Evolutionary conservation across 805 yeast genomes (phyloP).

Genomic region (Groenewaldozyma tartarivorans): DNA sequence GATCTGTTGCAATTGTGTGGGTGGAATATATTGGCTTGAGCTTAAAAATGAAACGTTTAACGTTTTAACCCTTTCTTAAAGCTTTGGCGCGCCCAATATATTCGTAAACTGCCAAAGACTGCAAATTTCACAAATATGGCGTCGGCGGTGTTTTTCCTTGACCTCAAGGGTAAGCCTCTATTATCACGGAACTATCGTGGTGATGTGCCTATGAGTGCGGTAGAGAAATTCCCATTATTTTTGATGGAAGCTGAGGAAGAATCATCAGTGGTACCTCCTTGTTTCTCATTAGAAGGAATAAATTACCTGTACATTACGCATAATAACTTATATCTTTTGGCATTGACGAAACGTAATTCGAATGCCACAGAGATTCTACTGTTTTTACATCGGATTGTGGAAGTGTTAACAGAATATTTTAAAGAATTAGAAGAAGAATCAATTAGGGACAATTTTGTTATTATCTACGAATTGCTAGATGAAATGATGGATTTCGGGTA

Average conservation of each 20-base stretch:
- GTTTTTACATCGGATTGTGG: constrained; percentile 42
- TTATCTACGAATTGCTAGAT: constrained; percentile 75
- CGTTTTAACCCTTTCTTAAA: too few species aligned
- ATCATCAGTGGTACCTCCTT: constrained; percentile 33
- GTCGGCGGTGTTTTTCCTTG: constrained; percentile 61
- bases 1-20: too few species aligned
- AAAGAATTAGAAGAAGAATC: constrained; percentile 44
- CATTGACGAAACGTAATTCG: constrained; percentile 24
- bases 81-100: too few species aligned
- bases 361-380: constrained; percentile 51
- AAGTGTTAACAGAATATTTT: constrained; percentile 39
- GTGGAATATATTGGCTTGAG: too few species aligned
- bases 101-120: too few species aligned
- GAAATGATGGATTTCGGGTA: constrained; percentile 85
- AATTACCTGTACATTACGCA: constrained; percentile 46
- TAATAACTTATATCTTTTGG: constrained; percentile 36
- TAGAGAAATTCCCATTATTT: constrained; percentile 52
- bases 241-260: constrained; percentile 35
- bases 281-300: constrained; percentile 39
- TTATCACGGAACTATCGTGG: constrained; percentile 64
- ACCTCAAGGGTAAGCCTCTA: constrained; percentile 57
- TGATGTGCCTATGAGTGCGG: constrained; percentile 50
- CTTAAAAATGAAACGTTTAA: too few species aligned
- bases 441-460: constrained; percentile 60
- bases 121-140: too few species aligned